phyloP scores from a whole-genome alignment of 805 yeast species.

The Dipodascus albidus region DNA sequence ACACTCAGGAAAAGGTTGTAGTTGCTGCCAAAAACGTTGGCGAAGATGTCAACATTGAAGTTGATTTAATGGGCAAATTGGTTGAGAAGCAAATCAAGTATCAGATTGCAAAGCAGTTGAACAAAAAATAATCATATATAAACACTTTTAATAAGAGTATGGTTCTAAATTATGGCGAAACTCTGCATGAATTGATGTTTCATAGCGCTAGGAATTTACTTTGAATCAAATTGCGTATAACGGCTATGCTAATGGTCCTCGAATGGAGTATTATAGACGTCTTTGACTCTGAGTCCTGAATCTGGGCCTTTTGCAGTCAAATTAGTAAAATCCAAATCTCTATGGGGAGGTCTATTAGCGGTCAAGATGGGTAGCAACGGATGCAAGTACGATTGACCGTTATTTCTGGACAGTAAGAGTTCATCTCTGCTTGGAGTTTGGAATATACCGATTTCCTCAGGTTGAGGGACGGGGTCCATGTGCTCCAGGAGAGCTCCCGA shows the following conservation, averaged over 20 bases:
- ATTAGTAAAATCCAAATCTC: neutral
- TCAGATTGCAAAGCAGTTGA: constrained; percentile 38
- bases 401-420: neutral
- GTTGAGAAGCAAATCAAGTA: constrained; percentile 73
- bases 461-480: neutral
- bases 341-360: neutral
- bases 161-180: neutral
- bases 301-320: neutral
- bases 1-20: constrained; percentile 75
- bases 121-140: constrained; percentile 22
- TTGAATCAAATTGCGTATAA: neutral
- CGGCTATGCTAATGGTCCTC: neutral
- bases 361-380: neutral
- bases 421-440: neutral
- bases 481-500: constrained; percentile 1
- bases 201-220: no score
- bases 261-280: neutral
- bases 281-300: neutral
- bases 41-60: constrained; percentile 76
- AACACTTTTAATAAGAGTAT: no score
- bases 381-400: neutral
- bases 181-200: neutral
- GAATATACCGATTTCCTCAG: neutral
- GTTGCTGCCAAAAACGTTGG: constrained; percentile 56
- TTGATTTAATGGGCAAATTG: constrained; percentile 86